Evolutionary conservation across 306 rosid species (phyloP).

Genomic region (Pachyrhizus erosus): DNA sequence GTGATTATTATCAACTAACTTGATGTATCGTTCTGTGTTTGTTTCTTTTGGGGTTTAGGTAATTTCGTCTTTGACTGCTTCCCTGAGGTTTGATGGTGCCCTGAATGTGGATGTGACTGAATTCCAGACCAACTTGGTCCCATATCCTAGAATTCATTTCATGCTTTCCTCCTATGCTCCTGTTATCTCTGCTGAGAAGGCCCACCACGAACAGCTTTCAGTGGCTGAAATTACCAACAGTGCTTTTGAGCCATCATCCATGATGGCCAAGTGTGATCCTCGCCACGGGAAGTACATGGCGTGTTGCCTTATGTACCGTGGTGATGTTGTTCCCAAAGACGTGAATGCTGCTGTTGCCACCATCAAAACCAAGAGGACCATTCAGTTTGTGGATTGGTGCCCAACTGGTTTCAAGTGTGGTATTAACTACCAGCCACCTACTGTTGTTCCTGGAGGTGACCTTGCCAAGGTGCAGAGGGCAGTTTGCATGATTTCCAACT

Average conservation of each 20-base stretch:
- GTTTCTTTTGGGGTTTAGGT: slow-evolving; percentile 50
- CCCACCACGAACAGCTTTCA: slow-evolving; percentile 87
- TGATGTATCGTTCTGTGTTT: background rate
- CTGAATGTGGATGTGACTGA: slow-evolving; percentile 90
- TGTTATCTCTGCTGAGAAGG: slow-evolving; percentile 87
- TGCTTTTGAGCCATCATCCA: slow-evolving; percentile 92
- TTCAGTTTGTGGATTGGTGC: slow-evolving; percentile 95
- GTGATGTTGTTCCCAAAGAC: slow-evolving; percentile 94
- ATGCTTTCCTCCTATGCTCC: slow-evolving; percentile 98
- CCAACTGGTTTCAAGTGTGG: slow-evolving; percentile 97
- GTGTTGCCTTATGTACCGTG: slow-evolving; percentile 95
- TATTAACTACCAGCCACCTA: slow-evolving; percentile 93
- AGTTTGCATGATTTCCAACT: slow-evolving; percentile 89
- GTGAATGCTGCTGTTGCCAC: slow-evolving; percentile 92
- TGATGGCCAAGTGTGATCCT: slow-evolving; percentile 99
- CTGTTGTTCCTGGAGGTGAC: slow-evolving; percentile 95
- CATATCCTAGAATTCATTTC: slow-evolving; percentile 93
- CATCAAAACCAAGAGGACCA: slow-evolving; percentile 91
- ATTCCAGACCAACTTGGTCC: slow-evolving; percentile 93
- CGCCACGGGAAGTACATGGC: slow-evolving; percentile 98
- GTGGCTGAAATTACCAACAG: slow-evolving; percentile 95
- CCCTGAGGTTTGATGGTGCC: slow-evolving; percentile 92
- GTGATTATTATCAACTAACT: background rate
- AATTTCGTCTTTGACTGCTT: slow-evolving; percentile 87
- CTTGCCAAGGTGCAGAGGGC: slow-evolving; percentile 97